Conservation (phyloP, 2,329 filamentous ascomycete species). For the Chaetomium globosum region DNA sequence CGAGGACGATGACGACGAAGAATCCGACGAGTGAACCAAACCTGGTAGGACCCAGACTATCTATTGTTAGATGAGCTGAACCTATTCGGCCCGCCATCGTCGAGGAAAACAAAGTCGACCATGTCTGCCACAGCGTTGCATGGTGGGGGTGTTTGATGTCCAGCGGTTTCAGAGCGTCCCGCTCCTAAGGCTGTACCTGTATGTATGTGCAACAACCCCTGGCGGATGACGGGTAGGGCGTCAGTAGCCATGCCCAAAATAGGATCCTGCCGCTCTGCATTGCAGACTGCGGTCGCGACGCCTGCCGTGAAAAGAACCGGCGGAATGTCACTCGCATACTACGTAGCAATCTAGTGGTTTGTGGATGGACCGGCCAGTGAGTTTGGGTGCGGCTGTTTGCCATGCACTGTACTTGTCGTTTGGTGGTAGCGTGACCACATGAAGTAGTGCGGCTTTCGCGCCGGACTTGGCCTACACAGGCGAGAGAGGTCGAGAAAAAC, state of each 20-base stretch:
- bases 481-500: background rate
- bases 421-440: background rate
- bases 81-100: background rate
- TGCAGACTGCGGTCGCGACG: background rate
- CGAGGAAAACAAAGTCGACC: background rate
- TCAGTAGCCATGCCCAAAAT: slow-evolving; percentile 10
- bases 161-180: background rate
- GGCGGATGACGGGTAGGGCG: background rate
- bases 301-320: background rate
- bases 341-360: background rate
- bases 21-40: slow-evolving; percentile 11
- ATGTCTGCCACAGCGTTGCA: background rate
- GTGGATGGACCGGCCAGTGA: background rate
- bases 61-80: slow-evolving; percentile 8
- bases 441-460: background rate
- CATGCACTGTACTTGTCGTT: background rate
- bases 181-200: slow-evolving; percentile 12
- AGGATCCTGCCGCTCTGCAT: background rate
- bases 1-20: slow-evolving; percentile 26
- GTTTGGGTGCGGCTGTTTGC: background rate
- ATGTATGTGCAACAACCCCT: background rate
- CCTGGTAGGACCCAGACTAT: background rate
- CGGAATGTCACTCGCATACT: background rate
- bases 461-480: background rate
- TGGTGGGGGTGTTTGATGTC: background rate